Conservation (phyloP, 2,329 filamentous ascomycete species). For the Fusarium palustre region DNA sequence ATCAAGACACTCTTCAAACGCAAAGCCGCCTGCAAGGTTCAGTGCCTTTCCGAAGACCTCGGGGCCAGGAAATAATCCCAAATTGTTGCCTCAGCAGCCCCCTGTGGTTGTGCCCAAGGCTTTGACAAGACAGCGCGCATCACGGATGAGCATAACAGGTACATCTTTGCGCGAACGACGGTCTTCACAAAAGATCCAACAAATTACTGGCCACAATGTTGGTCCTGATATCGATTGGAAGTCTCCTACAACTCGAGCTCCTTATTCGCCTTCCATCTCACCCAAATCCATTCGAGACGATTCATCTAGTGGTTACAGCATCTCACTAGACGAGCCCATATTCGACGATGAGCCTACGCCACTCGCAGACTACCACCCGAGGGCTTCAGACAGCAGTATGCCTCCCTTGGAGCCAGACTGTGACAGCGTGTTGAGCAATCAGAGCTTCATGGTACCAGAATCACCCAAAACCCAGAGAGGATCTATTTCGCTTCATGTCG, state of each 20-base stretch:
- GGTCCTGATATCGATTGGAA: slow-evolving; percentile 43
- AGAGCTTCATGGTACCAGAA: slow-evolving; percentile 37
- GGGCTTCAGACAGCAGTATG: slow-evolving; percentile 36
- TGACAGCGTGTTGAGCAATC: slow-evolving; percentile 42
- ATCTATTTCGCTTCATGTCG: slow-evolving; percentile 30
- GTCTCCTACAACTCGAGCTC: slow-evolving; percentile 8
- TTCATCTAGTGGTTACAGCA: slow-evolving; percentile 41
- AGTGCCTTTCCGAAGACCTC: slow-evolving; percentile 34
- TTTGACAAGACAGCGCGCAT: slow-evolving; percentile 32
- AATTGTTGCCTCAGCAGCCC: slow-evolving; percentile 32
- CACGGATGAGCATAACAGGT: slow-evolving; percentile 37
- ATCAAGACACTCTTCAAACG: slow-evolving; percentile 16
- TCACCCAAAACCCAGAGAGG: slow-evolving; percentile 30
- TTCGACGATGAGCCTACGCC: slow-evolving; percentile 39
- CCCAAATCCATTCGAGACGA: slow-evolving; percentile 39
- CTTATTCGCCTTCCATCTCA: slow-evolving; percentile 37
- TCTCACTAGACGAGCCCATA: slow-evolving; percentile 40
- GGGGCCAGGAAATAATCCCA: slow-evolving; percentile 39
- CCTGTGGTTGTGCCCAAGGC: slow-evolving; percentile 21
- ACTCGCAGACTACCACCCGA: slow-evolving; percentile 28
- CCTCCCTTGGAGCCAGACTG: slow-evolving; percentile 45
- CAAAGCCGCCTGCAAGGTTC: slow-evolving; percentile 27
- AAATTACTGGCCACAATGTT: slow-evolving; percentile 57
- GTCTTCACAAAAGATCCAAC: slow-evolving; percentile 56
- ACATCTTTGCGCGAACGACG: slow-evolving; percentile 40